Conservation (phyloP, 345 rosid species). For the Lumnitzera racemosa region DNA sequence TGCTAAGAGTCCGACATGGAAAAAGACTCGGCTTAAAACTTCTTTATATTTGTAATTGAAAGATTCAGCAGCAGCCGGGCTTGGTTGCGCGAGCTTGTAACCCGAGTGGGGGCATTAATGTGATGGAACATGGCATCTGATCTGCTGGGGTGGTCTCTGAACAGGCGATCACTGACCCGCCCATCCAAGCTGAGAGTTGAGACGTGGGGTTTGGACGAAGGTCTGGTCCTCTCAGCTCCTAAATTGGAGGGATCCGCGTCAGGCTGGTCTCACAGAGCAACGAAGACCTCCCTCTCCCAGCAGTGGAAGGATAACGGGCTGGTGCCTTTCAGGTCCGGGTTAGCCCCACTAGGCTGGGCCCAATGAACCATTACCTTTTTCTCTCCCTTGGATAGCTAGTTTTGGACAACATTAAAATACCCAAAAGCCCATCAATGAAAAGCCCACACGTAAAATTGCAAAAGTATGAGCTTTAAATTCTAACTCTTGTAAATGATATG, state of each 20-base stretch:
- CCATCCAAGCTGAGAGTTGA: slow-evolving; percentile 17
- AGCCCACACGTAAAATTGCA: too few species aligned
- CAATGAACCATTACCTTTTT: too few species aligned
- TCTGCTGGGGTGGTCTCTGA: neutral
- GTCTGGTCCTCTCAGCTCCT: neutral
- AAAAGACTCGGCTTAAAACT: too few species aligned
- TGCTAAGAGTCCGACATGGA: too few species aligned
- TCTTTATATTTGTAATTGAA: too few species aligned
- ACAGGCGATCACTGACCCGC: slow-evolving; percentile 4
- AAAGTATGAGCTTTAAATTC: too few species aligned
- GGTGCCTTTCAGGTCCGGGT: neutral
- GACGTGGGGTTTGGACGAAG: slow-evolving; percentile 3
- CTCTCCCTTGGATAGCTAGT: too few species aligned
- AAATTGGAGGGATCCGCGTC: slow-evolving; percentile 15
- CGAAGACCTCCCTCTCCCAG: slow-evolving; percentile 12
- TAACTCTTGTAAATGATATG: too few species aligned
- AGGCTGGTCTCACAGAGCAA: slow-evolving; percentile 25
- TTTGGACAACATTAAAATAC: too few species aligned
- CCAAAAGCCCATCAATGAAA: too few species aligned
- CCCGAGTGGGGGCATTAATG: slow-evolving; percentile 7
- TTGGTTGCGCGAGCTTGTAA: slow-evolving; percentile 11
- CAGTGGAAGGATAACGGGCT: slow-evolving; percentile 21
- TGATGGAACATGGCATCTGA: slow-evolving; percentile 2
- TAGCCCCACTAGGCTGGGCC: too few species aligned
- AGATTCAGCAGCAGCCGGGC: slow-evolving; percentile 3